phyloP scores from a whole-genome alignment of 169 alveolate genomes.

The Perkinsus marinus region DNA sequence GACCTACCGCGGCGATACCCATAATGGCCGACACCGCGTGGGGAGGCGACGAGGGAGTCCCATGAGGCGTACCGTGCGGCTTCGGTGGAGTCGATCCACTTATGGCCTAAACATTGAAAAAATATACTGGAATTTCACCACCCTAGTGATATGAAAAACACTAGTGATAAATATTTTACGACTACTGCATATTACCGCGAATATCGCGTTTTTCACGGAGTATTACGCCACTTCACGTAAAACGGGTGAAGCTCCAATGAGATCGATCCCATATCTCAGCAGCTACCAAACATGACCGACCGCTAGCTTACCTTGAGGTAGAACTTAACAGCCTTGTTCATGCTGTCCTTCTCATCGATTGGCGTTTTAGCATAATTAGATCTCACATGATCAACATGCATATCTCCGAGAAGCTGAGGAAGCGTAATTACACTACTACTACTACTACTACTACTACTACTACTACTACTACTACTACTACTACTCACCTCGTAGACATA shows the following conservation, averaged over 20 bases:
- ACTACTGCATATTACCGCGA: too few relatives aligned
- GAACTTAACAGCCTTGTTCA: neutral
- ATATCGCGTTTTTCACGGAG: too few relatives aligned
- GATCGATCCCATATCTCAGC: too few relatives aligned
- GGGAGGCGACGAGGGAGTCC: neutral
- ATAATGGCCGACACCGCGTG: neutral
- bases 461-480: neutral
- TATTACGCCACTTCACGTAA: too few relatives aligned
- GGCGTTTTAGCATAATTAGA: neutral
- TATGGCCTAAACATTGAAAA: neutral
- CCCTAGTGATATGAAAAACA: too few relatives aligned
- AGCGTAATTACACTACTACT: too few relatives aligned
- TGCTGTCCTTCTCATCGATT: neutral
- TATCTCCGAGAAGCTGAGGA: neutral
- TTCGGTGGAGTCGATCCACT: neutral
- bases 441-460: neutral
- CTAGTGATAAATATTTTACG: too few relatives aligned
- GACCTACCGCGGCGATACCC: neutral
- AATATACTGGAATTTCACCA: too few relatives aligned
- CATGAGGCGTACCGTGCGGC: neutral
- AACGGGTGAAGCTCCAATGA: too few relatives aligned
- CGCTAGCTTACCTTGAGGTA: neutral
- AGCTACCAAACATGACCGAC: too few relatives aligned
- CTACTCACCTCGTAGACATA: neutral
- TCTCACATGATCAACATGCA: neutral